Base-by-base conservation (phyloP, 2,329 filamentous ascomycete genomes). In the Xylaria sp. region DNA sequence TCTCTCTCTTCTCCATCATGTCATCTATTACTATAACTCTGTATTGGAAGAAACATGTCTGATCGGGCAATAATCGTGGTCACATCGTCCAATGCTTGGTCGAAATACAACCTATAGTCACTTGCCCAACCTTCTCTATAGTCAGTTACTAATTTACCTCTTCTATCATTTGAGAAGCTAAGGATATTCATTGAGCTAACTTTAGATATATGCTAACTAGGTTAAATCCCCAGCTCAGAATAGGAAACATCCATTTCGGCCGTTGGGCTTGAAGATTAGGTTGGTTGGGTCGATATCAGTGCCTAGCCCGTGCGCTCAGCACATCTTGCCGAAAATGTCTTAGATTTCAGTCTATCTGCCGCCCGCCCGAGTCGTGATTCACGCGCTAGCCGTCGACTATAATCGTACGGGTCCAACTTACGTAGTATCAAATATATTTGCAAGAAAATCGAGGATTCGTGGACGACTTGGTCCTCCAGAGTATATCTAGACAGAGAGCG, bases 291-390 rank as follows among this genome's bases (percentile, higher is more conserved):
- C 37, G 37, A 54, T 54, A n/a, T 6, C 28, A 8, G 18, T n/a
- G 41, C 28, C 52, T 37, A 20, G 18, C 12, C 20, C 55, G 37
- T 28, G 37, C 37, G 37, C 52, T 39, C 32, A 13, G 25, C n/a
- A 46, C 15, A n/a, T 46, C 28, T 46, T 46, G 23, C 37, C 50
- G 8, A 55, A 55, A 55, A 55, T 32, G 28, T 55, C 52, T 20
- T 55, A 55, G 51, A 20, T 34, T 34, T 34, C 37, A n/a, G 20
- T 12, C 28, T 55, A 37, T n/a, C 52, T 55, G 18, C 18, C 28
- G 52, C 52, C 52, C 5, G 20, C 52, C 52, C 5, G 20, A 20
- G 52, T 37, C 18, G 52, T 2, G 46, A 23, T 50, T 50, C 46
- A 20, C 18, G 23, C 48, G 25, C 18, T 34, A 7, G n/a, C 9